Conservation (phyloP, 2,329 filamentous ascomycete species). For the Aspergillus sp. region DNA sequence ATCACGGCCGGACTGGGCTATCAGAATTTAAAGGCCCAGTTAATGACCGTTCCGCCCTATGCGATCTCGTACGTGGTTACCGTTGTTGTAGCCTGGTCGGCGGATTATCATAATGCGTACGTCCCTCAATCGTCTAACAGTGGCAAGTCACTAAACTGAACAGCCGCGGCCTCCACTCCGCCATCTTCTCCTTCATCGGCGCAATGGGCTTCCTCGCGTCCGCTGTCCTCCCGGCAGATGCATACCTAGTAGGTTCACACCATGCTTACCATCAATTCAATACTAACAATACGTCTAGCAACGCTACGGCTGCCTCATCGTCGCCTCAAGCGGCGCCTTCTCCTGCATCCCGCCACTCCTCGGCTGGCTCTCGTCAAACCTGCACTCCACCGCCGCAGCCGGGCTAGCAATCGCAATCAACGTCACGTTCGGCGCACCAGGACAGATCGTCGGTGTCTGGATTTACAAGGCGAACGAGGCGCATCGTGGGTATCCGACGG, state of each 20-base stretch:
- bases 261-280: too few species aligned
- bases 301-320: constrained; percentile 72
- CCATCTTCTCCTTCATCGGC: constrained; percentile 55
- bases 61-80: neutral
- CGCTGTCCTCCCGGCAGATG: constrained; percentile 63
- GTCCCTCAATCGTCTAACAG: neutral
- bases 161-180: constrained; percentile 56
- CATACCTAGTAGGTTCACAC: constrained; percentile 47
- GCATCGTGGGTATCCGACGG: neutral
- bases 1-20: too few species aligned
- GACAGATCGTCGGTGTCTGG: neutral
- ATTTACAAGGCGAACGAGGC: neutral
- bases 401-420: constrained; percentile 74
- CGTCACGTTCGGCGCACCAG: constrained; percentile 40
- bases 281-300: constrained; percentile 28
- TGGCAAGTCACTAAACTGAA: neutral
- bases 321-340: constrained; percentile 69
- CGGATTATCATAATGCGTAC: neutral
- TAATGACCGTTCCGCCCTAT: neutral
- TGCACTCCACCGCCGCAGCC: constrained; percentile 66
- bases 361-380: constrained; percentile 70
- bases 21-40: neutral
- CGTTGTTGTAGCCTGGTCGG: neutral
- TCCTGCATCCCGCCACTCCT: constrained; percentile 71
- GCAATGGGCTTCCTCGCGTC: constrained; percentile 65